These are phyloP conservation scores for Penicillium sclerotigenum DNA, from an alignment of 2,329 filamentous ascomycete genomes.

Conservation along the genomic window DNA sequence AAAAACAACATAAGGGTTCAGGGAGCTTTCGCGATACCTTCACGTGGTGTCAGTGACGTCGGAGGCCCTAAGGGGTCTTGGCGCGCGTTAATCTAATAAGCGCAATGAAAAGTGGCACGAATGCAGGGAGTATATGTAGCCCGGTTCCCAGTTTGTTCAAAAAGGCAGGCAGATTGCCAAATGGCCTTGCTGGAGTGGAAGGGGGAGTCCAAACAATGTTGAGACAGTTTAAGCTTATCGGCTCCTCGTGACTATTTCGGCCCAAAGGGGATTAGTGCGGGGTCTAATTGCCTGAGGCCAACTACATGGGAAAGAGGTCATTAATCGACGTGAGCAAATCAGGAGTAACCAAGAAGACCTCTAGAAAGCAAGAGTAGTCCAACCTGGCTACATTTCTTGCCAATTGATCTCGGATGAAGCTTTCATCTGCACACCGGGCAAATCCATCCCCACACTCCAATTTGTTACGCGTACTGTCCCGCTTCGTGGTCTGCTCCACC, in stretches of 20 bases:
- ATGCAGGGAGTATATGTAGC: not conserved
- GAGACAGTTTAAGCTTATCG: constrained; percentile 7
- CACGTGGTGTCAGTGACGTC: constrained; percentile 21
- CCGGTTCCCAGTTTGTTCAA: not conserved
- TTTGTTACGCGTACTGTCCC: constrained; percentile 29
- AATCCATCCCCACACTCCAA: constrained; percentile 17
- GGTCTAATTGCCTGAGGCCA: constrained; percentile 3
- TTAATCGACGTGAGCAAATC: not conserved
- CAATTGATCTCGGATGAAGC: constrained; percentile 19
- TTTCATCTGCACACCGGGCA: constrained; percentile 15
- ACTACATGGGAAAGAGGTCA: not conserved
- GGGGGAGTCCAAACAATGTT: not conserved
- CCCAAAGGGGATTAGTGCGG: constrained; percentile 21
- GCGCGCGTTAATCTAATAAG: constrained; percentile 15
- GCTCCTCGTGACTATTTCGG: constrained; percentile 11
- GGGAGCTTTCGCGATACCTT: constrained; percentile 9
- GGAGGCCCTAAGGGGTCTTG: constrained; percentile 17
- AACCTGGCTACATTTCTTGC: not conserved
- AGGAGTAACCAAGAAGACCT: not conserved
- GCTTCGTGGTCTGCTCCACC: constrained; percentile 36
- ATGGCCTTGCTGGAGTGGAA: not conserved
- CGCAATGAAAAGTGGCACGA: not conserved
- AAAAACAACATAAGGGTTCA: not conserved
- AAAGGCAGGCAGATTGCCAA: not conserved
- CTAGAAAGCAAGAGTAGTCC: not conserved